These are phyloP conservation scores for Lactarius evosmus DNA, from an alignment of 768 basidiomycete species.

Conservation along the genomic window DNA sequence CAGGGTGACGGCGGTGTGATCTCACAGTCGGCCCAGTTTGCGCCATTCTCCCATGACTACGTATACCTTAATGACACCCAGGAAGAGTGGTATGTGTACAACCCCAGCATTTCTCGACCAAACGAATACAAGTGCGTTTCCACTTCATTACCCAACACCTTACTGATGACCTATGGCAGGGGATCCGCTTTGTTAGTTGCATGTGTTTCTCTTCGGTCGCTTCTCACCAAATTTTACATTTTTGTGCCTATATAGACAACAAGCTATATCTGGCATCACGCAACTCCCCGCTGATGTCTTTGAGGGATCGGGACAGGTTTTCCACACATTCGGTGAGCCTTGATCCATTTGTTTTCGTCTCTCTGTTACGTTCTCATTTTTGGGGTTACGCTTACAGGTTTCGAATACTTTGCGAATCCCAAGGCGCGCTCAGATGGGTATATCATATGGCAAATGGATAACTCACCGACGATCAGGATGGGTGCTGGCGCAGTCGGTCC, in stretches of 20 bases:
- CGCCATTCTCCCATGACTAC: constrained; percentile 52
- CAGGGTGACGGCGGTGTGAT: constrained; percentile 48
- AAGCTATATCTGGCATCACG: constrained; percentile 48
- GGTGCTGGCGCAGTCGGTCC: constrained; percentile 55
- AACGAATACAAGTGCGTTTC: constrained; percentile 39
- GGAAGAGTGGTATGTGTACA: constrained; percentile 37
- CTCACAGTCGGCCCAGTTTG: constrained; percentile 76
- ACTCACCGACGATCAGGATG: constrained; percentile 47
- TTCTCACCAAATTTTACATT: not conserved
- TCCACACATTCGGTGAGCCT: constrained; percentile 45
- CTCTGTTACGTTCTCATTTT: not conserved
- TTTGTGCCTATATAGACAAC: constrained; percentile 36
- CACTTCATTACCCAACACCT: not conserved
- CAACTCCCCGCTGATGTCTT: constrained; percentile 52
- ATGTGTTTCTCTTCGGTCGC: not conserved
- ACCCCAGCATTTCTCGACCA: constrained; percentile 35
- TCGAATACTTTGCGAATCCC: constrained; percentile 72
- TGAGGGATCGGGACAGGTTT: constrained; percentile 53
- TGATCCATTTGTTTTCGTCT: not conserved
- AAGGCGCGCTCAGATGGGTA: constrained; percentile 52
- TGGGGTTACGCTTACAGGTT: constrained; percentile 41
- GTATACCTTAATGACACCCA: constrained; percentile 38
- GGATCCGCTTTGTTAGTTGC: constrained; percentile 49
- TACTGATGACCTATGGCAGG: constrained; percentile 27
- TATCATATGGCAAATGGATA: constrained; percentile 74